Percentiles rank a stretch among this genome's conserved stretches.
These are phyloP conservation scores for Imleria badia DNA, from an alignment of 768 basidiomycete species.

Conservation along the genomic window DNA sequence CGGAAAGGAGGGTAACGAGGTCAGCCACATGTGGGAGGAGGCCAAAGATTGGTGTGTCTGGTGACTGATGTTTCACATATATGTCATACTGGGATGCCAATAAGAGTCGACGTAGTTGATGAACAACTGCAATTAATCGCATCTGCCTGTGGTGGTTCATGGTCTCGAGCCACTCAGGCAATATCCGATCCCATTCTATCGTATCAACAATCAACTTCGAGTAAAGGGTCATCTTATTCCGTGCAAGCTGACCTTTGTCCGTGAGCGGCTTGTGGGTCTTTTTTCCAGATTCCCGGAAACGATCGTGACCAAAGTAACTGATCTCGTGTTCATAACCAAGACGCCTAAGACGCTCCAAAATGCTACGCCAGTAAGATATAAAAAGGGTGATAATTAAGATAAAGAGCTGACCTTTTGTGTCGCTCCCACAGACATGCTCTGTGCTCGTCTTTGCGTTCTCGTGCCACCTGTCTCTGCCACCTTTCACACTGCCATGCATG, in stretches of 20 bases:
- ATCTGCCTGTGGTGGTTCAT: not conserved
- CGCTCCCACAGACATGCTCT: not conserved
- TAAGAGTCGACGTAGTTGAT: not conserved
- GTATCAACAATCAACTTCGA: not conserved
- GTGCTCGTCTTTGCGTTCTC: not conserved
- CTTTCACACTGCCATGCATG: not conserved
- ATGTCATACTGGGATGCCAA: not conserved
- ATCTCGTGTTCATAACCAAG: not conserved
- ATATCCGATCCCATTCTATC: constrained; percentile 3
- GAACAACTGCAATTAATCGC: not conserved
- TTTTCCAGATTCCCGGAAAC: not conserved
- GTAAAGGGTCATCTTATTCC: not conserved
- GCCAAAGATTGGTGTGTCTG: not conserved
- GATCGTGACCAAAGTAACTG: not conserved
- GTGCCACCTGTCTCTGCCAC: not conserved
- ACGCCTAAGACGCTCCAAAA: not conserved
- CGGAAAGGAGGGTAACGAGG: constrained; percentile 5
- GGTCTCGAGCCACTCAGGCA: not conserved
- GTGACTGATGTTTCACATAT: not conserved
- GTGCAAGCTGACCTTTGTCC: not conserved
- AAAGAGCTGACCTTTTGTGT: not conserved
- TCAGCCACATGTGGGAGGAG: constrained; percentile 6
- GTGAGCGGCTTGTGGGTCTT: not conserved
- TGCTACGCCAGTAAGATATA: not conserved
- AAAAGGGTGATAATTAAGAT: not conserved